Evolutionary conservation across 2,329 filamentous ascomycete species (phyloP).

Genomic region (Fonsecaea nubica): DNA sequence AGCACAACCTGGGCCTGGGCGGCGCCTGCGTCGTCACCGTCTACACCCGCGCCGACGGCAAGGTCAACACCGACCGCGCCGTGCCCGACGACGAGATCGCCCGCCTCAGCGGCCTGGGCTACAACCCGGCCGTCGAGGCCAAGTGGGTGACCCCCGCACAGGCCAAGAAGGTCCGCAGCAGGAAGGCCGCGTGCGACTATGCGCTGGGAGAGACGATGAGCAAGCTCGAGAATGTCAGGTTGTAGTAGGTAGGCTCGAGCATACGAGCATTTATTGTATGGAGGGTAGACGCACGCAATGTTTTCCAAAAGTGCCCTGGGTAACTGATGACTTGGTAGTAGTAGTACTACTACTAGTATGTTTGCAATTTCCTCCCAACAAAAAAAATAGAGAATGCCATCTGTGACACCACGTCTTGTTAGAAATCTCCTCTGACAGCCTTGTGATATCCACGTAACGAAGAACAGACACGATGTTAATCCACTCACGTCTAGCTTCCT

Average conservation of each 20-base stretch:
- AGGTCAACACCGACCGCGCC: slow-evolving; percentile 54
- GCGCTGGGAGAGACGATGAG: slow-evolving; percentile 72
- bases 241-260: no score
- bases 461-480: no score
- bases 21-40: slow-evolving; percentile 90
- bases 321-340: not conserved
- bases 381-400: no score
- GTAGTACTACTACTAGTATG: no score
- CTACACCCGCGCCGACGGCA: slow-evolving; percentile 82
- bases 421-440: no score
- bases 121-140: slow-evolving; percentile 91
- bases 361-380: no score
- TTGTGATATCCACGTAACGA: no score
- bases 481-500: no score
- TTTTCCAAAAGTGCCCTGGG: no score
- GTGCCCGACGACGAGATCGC: slow-evolving; percentile 70
- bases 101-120: slow-evolving; percentile 73
- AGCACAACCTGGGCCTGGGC: slow-evolving; percentile 92
- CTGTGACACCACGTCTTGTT: no score
- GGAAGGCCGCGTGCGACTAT: slow-evolving; percentile 72
- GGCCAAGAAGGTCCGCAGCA: slow-evolving; percentile 71
- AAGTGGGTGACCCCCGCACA: slow-evolving; percentile 83
- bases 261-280: no score
- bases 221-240: slow-evolving; percentile 4
- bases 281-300: no score